phyloP scores from a whole-genome alignment of 129 eudicot genomes.

The Daucus carota region DNA sequence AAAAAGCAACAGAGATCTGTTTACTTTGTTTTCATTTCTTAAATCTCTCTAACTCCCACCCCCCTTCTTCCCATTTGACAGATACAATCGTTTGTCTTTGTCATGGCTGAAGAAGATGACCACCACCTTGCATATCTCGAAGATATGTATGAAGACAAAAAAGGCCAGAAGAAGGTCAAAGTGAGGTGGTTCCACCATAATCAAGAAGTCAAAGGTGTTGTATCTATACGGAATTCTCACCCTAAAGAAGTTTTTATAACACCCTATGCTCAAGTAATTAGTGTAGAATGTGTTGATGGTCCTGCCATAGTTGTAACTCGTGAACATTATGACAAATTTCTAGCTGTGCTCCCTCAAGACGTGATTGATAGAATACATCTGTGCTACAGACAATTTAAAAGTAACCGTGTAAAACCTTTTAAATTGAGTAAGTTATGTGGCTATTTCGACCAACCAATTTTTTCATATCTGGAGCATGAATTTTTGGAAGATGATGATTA shows the following conservation, averaged over 20 bases:
- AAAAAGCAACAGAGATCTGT: background rate
- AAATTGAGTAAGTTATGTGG: conserved; percentile 80
- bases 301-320: conserved; percentile 83
- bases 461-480: conserved; percentile 59
- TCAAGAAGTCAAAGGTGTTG: conserved; percentile 67
- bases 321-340: conserved; percentile 75
- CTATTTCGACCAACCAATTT: conserved; percentile 74
- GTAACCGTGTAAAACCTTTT: conserved; percentile 69
- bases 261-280: conserved; percentile 89
- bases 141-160: conserved; percentile 93
- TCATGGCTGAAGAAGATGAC: conserved; percentile 90
- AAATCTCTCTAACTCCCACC: background rate
- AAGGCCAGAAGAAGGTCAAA: conserved; percentile 89
- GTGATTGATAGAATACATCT: conserved; percentile 61
- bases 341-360: conserved; percentile 48
- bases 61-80: background rate
- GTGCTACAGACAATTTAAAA: conserved; percentile 75
- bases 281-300: conserved; percentile 95
- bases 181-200: conserved; percentile 97
- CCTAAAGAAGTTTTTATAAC: conserved; percentile 94
- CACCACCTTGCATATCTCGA: conserved; percentile 85
- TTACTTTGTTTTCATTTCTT: background rate
- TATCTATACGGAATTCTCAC: conserved; percentile 64
- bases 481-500: conserved; percentile 46
- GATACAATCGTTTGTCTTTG: conserved; percentile 91